A percentile compares a stretch with the other conserved stretches of the same genome.
Conservation (phyloP, 1,284 basidiomycete species). For the Lignosus rhinocerotis region DNA sequence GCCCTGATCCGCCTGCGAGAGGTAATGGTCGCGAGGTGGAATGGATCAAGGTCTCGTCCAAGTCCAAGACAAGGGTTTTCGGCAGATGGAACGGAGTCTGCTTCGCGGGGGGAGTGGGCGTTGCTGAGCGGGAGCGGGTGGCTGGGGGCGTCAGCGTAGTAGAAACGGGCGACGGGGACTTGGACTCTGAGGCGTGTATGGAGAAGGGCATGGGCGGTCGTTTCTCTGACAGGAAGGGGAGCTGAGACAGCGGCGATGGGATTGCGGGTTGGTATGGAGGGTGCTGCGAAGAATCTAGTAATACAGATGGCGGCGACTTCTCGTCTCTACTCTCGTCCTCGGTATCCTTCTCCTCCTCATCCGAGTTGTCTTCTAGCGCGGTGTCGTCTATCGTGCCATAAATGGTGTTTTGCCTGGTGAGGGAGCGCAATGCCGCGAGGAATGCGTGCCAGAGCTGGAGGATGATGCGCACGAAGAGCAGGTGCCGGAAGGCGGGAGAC, state of each 20-base stretch:
- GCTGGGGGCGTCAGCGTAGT: conserved; percentile 24
- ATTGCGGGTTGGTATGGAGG: conserved; percentile 26
- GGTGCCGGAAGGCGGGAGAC: conserved; percentile 41
- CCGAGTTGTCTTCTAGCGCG: conserved; percentile 31
- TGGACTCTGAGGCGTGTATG: conserved; percentile 10
- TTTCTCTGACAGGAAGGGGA: conserved; percentile 19
- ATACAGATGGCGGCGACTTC: conserved; percentile 28
- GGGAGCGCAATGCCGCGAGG: conserved; percentile 46
- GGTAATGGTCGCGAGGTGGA: conserved; percentile 84
- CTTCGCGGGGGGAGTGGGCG: conserved; percentile 50
- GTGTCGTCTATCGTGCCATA: conserved; percentile 19
- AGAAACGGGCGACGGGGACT: conserved; percentile 3
- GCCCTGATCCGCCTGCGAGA: conserved; percentile 52
- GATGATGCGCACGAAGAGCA: conserved; percentile 54
- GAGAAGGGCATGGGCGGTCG: conserved; percentile 15
- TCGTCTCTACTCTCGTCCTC: conserved; percentile 43
- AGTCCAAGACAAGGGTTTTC: conserved; percentile 93
- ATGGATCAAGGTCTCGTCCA: conserved; percentile 98
- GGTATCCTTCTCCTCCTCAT: conserved; percentile 41
- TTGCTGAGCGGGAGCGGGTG: conserved; percentile 42
- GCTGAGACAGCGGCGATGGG: conserved; percentile 25
- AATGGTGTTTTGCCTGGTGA: conserved; percentile 31
- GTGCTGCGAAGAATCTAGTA: conserved; percentile 28
- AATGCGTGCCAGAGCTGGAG: conserved; percentile 53
- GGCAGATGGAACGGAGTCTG: conserved; percentile 76